A percentile compares a stretch with the other conserved stretches of the same genome.
These are phyloP conservation scores for Cryptococcus amylolentus DNA, from an alignment of 1,284 basidiomycete species.

Conservation along the genomic window DNA sequence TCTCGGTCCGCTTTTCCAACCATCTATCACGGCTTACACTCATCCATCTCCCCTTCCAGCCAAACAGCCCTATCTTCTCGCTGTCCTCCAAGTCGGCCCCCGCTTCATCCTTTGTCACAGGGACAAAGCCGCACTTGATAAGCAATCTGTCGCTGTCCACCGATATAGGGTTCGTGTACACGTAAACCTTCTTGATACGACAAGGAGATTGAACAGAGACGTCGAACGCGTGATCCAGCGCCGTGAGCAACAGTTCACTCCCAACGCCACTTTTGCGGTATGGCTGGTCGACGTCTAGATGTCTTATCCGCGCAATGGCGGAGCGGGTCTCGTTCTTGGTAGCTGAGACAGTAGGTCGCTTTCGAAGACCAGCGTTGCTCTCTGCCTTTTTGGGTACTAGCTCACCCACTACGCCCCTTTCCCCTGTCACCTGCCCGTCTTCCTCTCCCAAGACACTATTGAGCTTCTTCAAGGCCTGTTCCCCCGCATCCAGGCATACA, in stretches of 20 bases:
- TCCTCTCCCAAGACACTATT: constrained; percentile 20
- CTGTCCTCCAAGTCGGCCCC: neutral
- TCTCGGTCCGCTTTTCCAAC: constrained; percentile 4
- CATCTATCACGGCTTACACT: constrained; percentile 11
- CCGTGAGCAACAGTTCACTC: constrained; percentile 62
- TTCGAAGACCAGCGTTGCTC: neutral
- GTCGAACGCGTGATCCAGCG: constrained; percentile 59
- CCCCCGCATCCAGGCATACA: constrained; percentile 59
- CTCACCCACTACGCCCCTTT: constrained; percentile 43
- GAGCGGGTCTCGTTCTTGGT: constrained; percentile 4
- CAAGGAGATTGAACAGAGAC: neutral
- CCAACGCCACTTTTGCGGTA: constrained; percentile 61
- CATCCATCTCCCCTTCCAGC: constrained; percentile 19
- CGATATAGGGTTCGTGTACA: constrained; percentile 58
- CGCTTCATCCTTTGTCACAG: neutral
- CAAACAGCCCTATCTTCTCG: constrained; percentile 12
- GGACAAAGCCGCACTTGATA: constrained; percentile 55
- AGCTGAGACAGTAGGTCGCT: neutral
- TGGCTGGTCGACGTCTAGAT: constrained; percentile 67
- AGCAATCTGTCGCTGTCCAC: constrained; percentile 48
- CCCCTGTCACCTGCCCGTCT: constrained; percentile 17
- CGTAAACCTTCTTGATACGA: constrained; percentile 47
- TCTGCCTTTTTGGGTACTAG: neutral
- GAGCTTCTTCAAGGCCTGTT: constrained; percentile 7
- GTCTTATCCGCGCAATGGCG: constrained; percentile 63